Percentiles rank a stretch among this genome's conserved stretches.
These are phyloP conservation scores for Chlorella vulgaris DNA, from an alignment of 139 green algal genomes.

Conservation along the genomic window DNA sequence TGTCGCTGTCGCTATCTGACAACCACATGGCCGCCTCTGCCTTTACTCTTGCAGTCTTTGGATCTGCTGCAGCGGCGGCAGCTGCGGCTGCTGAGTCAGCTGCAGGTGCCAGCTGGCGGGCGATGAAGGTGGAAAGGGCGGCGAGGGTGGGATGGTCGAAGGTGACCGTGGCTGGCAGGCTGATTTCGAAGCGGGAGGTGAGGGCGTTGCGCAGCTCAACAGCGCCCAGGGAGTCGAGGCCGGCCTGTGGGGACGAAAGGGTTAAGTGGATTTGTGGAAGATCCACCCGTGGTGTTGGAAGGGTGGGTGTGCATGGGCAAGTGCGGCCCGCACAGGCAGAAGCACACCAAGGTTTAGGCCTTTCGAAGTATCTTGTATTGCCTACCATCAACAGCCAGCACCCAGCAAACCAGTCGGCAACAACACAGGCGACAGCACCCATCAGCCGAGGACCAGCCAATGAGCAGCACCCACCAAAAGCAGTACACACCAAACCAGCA, in stretches of 20 bases:
- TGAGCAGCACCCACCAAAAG: not conserved
- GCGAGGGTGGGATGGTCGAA: slow-evolving; percentile 62
- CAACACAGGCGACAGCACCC: too few species aligned
- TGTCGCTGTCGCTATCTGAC: too few species aligned
- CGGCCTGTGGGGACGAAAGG: slow-evolving; percentile 28
- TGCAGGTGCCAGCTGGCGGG: not conserved
- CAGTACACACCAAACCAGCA: too few species aligned
- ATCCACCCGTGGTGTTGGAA: slow-evolving; percentile 8
- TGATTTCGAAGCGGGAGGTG: slow-evolving; percentile 17
- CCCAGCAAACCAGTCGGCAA: too few species aligned
- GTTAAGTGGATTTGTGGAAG: not conserved
- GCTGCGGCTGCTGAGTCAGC: not conserved
- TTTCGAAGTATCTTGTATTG: too few species aligned
- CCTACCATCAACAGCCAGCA: too few species aligned
- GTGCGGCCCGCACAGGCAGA: too few species aligned
- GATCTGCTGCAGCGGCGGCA: too few species aligned
- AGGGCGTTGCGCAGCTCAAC: slow-evolving; percentile 54
- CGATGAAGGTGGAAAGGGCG: slow-evolving; percentile 45
- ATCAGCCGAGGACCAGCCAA: not conserved
- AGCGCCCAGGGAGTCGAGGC: slow-evolving; percentile 71
- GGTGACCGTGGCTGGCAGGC: slow-evolving; percentile 45
- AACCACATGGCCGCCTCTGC: too few species aligned
- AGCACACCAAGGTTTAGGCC: too few species aligned
- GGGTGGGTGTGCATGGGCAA: too few species aligned
- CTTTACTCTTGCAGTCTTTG: too few species aligned